phyloP scores from a whole-genome alignment of 352 stramenopile species.

The Thraustochytrium sp. region DNA sequence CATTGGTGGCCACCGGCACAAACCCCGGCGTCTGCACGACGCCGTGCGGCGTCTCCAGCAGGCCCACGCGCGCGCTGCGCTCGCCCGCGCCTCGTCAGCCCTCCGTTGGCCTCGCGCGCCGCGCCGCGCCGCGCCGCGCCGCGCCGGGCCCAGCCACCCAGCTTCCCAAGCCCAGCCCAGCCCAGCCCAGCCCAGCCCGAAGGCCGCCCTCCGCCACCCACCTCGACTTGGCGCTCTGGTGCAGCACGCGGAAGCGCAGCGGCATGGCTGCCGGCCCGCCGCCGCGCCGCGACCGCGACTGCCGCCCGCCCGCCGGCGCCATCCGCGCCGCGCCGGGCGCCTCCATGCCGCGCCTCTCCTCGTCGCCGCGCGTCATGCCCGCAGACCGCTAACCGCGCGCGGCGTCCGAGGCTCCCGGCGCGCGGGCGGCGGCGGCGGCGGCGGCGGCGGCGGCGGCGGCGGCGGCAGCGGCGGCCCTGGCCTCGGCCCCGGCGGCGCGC shows the following conservation, averaged over 20 bases:
- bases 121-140: too few relatives aligned
- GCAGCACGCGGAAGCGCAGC: background rate
- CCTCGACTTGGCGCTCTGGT: background rate
- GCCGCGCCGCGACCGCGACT: background rate
- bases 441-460: too few relatives aligned
- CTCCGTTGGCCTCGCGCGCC: too few relatives aligned
- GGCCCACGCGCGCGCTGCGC: conserved; percentile 60
- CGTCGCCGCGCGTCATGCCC: too few relatives aligned
- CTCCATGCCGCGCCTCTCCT: background rate
- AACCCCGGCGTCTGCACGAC: conserved; percentile 70
- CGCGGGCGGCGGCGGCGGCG: too few relatives aligned
- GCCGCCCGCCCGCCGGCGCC: background rate
- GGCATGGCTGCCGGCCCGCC: background rate
- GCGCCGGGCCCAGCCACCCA: too few relatives aligned
- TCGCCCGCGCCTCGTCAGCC: background rate
- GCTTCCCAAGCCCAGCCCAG: too few relatives aligned
- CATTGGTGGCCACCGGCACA: conserved; percentile 71
- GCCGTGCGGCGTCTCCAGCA: conserved; percentile 69
- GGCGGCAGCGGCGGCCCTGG: too few relatives aligned
- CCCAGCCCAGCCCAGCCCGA: too few relatives aligned
- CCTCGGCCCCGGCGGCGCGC: too few relatives aligned
- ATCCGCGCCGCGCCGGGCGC: background rate
- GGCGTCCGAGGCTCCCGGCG: too few relatives aligned
- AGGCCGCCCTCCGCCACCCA: background rate
- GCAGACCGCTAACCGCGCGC: too few relatives aligned